These are phyloP conservation scores for Leucosporidium scottii DNA, from an alignment of 768 basidiomycete species.

Conservation along the genomic window DNA sequence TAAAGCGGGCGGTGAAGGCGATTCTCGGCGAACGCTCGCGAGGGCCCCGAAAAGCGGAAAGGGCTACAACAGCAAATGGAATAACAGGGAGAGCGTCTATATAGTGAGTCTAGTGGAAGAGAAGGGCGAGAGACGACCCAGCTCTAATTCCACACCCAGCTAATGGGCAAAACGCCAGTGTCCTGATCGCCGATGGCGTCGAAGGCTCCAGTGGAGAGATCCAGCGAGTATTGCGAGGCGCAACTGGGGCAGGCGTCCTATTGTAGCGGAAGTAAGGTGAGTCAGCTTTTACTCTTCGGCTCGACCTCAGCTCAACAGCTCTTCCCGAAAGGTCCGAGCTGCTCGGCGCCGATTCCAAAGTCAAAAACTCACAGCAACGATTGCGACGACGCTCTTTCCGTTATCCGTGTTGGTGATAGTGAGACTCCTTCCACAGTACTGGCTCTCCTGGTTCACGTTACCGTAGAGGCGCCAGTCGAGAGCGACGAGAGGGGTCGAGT, in stretches of 20 bases:
- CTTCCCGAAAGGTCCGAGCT: no score
- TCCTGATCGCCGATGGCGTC: conserved; percentile 15
- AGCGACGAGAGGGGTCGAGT: conserved; percentile 41
- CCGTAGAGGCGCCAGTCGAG: conserved; percentile 33
- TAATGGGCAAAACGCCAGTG: conserved; percentile 13
- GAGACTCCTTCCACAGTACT: conserved; percentile 45
- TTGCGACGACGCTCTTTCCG: not conserved
- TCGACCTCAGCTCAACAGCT: no score
- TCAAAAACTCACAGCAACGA: not conserved
- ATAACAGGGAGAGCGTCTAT: no score
- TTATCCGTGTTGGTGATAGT: conserved; percentile 53
- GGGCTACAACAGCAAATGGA: no score
- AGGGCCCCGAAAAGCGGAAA: no score
- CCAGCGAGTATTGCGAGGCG: not conserved
- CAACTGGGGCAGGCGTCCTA: conserved; percentile 18
- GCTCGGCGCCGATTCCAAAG: no score
- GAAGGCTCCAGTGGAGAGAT: conserved; percentile 11
- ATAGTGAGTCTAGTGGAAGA: no score
- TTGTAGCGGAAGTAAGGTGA: not conserved
- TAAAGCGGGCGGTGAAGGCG: no score
- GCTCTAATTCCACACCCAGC: conserved; percentile 1
- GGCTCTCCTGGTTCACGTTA: not conserved
- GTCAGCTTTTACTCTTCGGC: not conserved
- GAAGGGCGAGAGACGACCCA: no score
- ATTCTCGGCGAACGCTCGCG: no score